Conservation (phyloP, 305 asterid genomes). For the Plantago lanceolata region DNA sequence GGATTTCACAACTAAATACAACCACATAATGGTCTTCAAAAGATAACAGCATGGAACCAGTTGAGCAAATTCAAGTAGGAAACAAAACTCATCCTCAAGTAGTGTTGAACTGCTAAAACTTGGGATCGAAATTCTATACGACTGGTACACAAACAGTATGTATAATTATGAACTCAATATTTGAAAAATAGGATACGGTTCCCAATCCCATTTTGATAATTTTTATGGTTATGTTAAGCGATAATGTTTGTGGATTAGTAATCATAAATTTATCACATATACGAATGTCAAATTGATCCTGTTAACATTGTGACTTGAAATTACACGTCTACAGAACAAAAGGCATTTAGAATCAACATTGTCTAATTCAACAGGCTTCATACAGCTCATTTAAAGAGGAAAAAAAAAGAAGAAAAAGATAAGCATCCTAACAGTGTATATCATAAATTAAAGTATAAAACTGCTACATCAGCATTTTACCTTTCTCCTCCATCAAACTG, state of each 20-base stretch:
- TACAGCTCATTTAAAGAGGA: not conserved
- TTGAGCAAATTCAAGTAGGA: slow-evolving; percentile 15
- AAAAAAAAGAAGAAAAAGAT: no score
- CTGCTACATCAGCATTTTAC: slow-evolving; percentile 33
- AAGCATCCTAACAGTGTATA: slow-evolving; percentile 12
- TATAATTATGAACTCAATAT: not conserved
- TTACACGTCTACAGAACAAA: slow-evolving; percentile 2
- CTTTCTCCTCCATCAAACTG: slow-evolving; percentile 60
- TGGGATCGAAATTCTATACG: slow-evolving; percentile 17
- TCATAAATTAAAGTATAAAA: slow-evolving; percentile 1
- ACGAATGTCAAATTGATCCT: slow-evolving; percentile 7
- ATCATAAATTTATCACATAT: slow-evolving; percentile 3
- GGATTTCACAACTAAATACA: slow-evolving; percentile 3
- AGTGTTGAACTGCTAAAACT: slow-evolving; percentile 17
- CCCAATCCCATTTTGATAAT: slow-evolving; percentile 1
- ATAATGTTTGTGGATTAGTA: slow-evolving; percentile 6
- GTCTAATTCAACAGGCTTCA: slow-evolving; percentile 5
- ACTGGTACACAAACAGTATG: not conserved
- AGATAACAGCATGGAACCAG: not conserved
- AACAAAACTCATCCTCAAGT: slow-evolving; percentile 2
- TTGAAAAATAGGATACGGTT: slow-evolving; percentile 13
- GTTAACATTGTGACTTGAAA: not conserved
- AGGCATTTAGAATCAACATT: not conserved
- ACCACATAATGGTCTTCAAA: slow-evolving; percentile 14
- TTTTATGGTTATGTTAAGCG: not conserved